Evolutionary conservation across 495 filamentous ascomycete species (phyloP).

Genomic region (Aeminium ludgeri): DNA sequence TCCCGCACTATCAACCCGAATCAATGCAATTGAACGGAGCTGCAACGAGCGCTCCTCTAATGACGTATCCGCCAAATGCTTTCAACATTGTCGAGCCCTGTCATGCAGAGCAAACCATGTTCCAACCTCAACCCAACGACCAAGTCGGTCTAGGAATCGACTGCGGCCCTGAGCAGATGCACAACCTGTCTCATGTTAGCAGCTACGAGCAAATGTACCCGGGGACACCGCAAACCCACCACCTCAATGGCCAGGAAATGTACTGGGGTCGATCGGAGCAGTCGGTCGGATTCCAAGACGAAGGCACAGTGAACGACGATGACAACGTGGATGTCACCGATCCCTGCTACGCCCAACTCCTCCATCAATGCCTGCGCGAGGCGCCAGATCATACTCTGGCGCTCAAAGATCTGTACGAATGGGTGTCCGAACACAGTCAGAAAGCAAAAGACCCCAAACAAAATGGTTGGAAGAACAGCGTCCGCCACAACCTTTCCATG

Average conservation of each 20-base stretch:
- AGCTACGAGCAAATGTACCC: too few relatives aligned
- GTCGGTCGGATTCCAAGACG: background rate
- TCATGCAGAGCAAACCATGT: too few relatives aligned
- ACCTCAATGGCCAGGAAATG: background rate
- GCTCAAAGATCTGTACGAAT: slow-evolving; percentile 75
- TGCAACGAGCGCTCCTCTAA: too few relatives aligned
- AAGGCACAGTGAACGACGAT: slow-evolving; percentile 16
- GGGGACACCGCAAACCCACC: background rate
- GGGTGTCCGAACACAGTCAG: slow-evolving; percentile 69
- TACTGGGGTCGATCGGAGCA: background rate
- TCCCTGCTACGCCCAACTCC: slow-evolving; percentile 68
- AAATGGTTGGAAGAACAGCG: slow-evolving; percentile 86
- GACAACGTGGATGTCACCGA: slow-evolving; percentile 27
- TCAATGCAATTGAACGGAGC: too few relatives aligned
- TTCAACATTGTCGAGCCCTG: too few relatives aligned
- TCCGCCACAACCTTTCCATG: slow-evolving; percentile 95
- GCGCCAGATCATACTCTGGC: slow-evolving; percentile 49
- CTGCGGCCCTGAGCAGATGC: too few relatives aligned
- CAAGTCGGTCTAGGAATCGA: too few relatives aligned
- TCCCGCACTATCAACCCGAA: too few relatives aligned
- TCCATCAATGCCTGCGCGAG: slow-evolving; percentile 57
- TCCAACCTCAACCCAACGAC: too few relatives aligned
- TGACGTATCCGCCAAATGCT: too few relatives aligned
- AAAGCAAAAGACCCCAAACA: slow-evolving; percentile 42
- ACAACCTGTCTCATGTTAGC: too few relatives aligned